These are phyloP conservation scores for Triticum dicoccoides DNA, from an alignment of 176 grass and related monocot species.

Conservation along the genomic window DNA sequence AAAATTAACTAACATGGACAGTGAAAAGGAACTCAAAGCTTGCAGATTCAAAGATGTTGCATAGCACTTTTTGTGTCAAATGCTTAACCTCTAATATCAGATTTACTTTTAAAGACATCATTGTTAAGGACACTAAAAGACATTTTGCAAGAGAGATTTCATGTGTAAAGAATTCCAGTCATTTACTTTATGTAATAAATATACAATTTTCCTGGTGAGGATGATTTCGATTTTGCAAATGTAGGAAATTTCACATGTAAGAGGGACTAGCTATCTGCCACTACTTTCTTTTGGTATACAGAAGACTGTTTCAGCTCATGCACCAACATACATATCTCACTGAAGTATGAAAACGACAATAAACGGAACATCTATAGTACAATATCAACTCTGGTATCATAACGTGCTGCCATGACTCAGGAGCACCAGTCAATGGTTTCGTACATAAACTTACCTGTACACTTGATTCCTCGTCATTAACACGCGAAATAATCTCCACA, in stretches of 20 bases:
- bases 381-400: slow-evolving; percentile 17
- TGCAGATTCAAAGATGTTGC: slow-evolving; percentile 27
- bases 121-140: background rate
- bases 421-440: background rate
- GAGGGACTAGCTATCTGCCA: slow-evolving; percentile 23
- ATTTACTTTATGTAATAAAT: slow-evolving; percentile 10
- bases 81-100: background rate
- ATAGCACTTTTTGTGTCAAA: slow-evolving; percentile 10
- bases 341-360: slow-evolving; percentile 4
- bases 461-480: slow-evolving; percentile 98
- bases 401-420: background rate
- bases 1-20: slow-evolving; percentile 22
- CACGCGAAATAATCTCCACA: slow-evolving; percentile 98
- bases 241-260: slow-evolving; percentile 5
- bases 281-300: background rate
- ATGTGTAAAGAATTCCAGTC: background rate
- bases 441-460: slow-evolving; percentile 68
- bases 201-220: background rate
- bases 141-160: background rate
- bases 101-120: slow-evolving; percentile 10
- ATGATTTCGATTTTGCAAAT: slow-evolving; percentile 12
- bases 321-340: background rate
- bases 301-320: background rate
- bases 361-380: slow-evolving; percentile 13
- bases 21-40: slow-evolving; percentile 8